Base-by-base conservation (phyloP, 1,284 basidiomycete species). In the Ceratobasidium papillatum region DNA sequence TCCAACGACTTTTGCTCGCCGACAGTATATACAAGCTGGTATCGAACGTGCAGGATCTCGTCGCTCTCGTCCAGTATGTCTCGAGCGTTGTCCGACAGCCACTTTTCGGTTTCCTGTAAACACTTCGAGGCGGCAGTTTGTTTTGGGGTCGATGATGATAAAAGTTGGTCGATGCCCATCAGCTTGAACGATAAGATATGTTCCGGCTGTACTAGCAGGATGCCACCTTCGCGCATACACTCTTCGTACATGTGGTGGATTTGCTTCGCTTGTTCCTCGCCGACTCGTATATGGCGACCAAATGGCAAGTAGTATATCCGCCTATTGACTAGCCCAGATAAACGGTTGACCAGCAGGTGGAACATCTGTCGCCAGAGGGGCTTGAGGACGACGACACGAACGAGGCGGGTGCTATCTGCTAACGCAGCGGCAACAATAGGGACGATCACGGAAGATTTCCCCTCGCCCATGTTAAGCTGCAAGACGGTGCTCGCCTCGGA, bases 11-110 rank as follows among this genome's bases (percentile, higher is more conserved):
- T 73, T 61, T 85, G 85, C 11, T 52, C 19, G n/a, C 77, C 76
- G 41, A 84, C 79, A 0, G 86, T 85, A n/a, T n/a, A n/a, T n/a
- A n/a, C n/a, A n/a, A n/a, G n/a, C n/a, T n/a, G n/a, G n/a, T n/a
- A n/a, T n/a, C 82, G 81, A 47, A 85, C 83, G 62, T 84, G 83
- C 4, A 88, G 81, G 25, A 88, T 81, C 72, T 88, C 87, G 68
- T 88, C 87, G 76, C 87, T 87, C 76, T 88, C 87, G 61, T 88
- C 87, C 3, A 88, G 76, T 34, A 88, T 80, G 64, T 88, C 87
- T 25, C 86, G 81, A 8, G 82, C 79, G 56, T 76, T 64, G 0
- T 71, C 63, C 41, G 80, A 71, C 0, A 87, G 77, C 85, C 85
- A 86, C 19, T 62, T 75, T 49, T 84, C 82, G 0, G 78, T 76